Evolutionary conservation across 768 basidiomycete species (phyloP), one percentile per base, ranked within the genome.

Genomic region (Neoboletus subvelutipes): DNA sequence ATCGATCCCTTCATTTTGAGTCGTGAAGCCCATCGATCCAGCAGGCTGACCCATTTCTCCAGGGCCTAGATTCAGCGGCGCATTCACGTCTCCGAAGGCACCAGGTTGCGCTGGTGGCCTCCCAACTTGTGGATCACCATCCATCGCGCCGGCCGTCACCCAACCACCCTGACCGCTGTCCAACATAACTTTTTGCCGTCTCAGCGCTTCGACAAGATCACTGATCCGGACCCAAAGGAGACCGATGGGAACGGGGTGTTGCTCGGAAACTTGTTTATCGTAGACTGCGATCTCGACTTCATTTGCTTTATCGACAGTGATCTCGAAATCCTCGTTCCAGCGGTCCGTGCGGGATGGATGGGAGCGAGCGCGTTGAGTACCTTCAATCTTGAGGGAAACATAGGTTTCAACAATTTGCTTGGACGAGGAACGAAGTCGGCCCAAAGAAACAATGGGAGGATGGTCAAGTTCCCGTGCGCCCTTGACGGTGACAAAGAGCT

Each of bases 301-400:
- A 70, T 96, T 98, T 15, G 96, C 95, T 74, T 98, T 98, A 78
- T 98, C 96, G 40, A 98, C 91, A 0, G 87, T 80, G 57, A 99
- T 92, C 73, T 96, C 94, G 60, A 98, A 98, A 57, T 94, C 92
- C 73, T 99, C 95, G 69, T 93, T 92, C 97, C 97, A 99, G 45
- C 91, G 87, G 74, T 98, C 97, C 29, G 89, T 97, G 57, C 94
- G 87, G 11, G 94, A 88, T 9, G 93, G 91, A 69, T 96, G 94
- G 0, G 95, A 94, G 55, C 88, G 86, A 5, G 93, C 96, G 15
- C 92, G 82, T 64, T 94, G 91, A 20, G 92, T 94, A 22, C 96
- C 94, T 77, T 99, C 97, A 12, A 98, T 90, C 69, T 98, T 97
- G 75, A 98, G 83, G 34, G 92, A 92, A 42, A 98, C 90, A 69